Conservation (phyloP, 1,284 basidiomycete species). For the Ustilago hordei region DNA sequence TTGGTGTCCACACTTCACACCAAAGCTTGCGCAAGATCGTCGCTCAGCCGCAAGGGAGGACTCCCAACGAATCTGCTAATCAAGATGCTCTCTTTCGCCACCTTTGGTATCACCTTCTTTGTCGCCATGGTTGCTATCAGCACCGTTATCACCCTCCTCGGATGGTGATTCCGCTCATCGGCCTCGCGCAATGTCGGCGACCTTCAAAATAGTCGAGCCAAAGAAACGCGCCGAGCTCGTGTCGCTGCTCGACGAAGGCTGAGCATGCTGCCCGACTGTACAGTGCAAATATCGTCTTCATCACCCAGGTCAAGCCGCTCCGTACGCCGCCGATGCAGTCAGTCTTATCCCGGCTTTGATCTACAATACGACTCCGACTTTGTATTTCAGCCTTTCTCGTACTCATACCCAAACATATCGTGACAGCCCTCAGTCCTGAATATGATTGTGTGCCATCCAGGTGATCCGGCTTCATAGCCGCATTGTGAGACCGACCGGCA, state of each 20-base stretch:
- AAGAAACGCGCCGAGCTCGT: too few species aligned
- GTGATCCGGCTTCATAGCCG: background rate
- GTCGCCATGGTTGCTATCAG: conserved; percentile 46
- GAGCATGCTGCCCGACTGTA: too few species aligned
- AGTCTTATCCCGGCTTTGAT: background rate
- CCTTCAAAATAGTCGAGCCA: background rate
- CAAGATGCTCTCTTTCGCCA: conserved; percentile 36
- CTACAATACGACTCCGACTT: background rate
- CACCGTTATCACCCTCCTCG: conserved; percentile 49
- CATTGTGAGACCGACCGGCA: background rate
- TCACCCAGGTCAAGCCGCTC: too few species aligned
- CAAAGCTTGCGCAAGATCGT: too few species aligned
- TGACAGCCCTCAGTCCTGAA: background rate
- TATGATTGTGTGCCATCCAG: background rate
- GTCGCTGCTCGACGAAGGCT: too few species aligned
- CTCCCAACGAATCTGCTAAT: background rate
- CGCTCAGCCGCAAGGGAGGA: background rate
- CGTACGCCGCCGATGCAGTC: background rate
- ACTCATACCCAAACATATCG: background rate
- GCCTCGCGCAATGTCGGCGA: background rate
- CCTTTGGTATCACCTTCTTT: conserved; percentile 49
- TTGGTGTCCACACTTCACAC: too few species aligned
- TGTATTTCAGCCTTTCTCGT: background rate
- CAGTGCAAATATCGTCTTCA: too few species aligned
- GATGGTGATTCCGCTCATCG: conserved; percentile 29